Conservation (phyloP, 345 rosid species). For the Gynandropsis gynandra region DNA sequence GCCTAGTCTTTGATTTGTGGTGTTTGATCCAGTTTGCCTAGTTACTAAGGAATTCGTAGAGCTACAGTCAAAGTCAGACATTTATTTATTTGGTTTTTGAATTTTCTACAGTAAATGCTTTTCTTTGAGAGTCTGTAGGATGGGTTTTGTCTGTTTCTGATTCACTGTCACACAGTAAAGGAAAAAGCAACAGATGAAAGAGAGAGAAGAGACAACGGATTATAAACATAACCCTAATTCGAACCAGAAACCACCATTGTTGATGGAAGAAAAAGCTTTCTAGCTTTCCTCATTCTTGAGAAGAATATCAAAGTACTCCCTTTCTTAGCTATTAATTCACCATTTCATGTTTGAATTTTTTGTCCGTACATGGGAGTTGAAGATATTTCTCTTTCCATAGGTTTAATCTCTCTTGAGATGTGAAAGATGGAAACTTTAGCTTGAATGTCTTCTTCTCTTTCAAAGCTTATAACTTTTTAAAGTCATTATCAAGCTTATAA, state of each 20-base stretch:
- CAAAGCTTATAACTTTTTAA: constrained; percentile 21
- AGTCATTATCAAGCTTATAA: too few relatives aligned
- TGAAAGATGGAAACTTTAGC: constrained; percentile 29
- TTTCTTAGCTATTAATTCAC: constrained; percentile 23
- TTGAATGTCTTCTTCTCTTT: constrained; percentile 28
- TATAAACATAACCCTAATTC: too few relatives aligned
- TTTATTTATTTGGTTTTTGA: constrained; percentile 4
- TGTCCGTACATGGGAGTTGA: constrained; percentile 5
- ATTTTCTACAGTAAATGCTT: constrained; percentile 27
- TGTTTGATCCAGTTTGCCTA: constrained; percentile 9
- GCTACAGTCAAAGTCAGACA: constrained; percentile 24
- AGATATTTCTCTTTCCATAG: constrained; percentile 10
- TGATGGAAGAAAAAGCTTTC: constrained; percentile 6
- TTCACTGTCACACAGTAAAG: constrained; percentile 22
- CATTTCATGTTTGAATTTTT: constrained; percentile 15
- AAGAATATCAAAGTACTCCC: not conserved
- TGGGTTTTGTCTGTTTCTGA: constrained; percentile 27
- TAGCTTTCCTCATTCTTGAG: constrained; percentile 7
- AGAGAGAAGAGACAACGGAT: too few relatives aligned
- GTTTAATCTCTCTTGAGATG: constrained; percentile 4
- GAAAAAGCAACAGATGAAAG: constrained; percentile 16
- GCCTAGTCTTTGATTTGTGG: not conserved
- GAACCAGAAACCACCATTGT: too few relatives aligned
- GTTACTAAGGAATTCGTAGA: constrained; percentile 22
- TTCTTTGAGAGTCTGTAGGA: constrained; percentile 18